A percentile compares a stretch with the other conserved stretches of the same genome.
phyloP scores from a whole-genome alignment of 257 asterid species.

The Echites panduratus region DNA sequence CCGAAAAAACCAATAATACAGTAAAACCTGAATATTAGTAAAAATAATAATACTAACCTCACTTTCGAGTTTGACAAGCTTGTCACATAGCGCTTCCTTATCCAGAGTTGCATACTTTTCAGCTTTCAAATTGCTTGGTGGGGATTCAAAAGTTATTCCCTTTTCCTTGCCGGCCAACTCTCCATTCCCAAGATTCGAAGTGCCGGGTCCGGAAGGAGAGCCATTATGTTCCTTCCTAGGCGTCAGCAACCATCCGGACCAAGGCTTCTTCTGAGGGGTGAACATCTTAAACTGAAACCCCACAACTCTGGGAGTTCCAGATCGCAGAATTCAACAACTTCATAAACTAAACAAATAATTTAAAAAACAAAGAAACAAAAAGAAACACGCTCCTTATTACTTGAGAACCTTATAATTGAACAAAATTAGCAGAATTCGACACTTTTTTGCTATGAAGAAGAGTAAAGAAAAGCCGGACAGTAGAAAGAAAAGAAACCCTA shows the following conservation, averaged over 20 bases:
- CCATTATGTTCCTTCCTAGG: constrained; percentile 55
- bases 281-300: constrained; percentile 38
- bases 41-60: constrained; percentile 73
- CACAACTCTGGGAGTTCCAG: constrained; percentile 18
- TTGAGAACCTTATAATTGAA: not conserved
- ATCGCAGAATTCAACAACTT: constrained; percentile 36
- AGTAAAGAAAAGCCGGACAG: not conserved
- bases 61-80: constrained; percentile 55
- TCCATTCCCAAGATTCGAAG: constrained; percentile 36
- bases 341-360: constrained; percentile 11
- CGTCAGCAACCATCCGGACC: constrained; percentile 51
- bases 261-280: constrained; percentile 61
- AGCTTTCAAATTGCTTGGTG: constrained; percentile 10
- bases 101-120: constrained; percentile 44
- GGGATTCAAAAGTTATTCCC: constrained; percentile 27
- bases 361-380: not conserved
- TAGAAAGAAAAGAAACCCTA: constrained; percentile 25
- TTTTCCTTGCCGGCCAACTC: constrained; percentile 44
- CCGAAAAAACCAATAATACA: constrained; percentile 5
- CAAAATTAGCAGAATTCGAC: not conserved
- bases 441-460: not conserved
- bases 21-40: not conserved
- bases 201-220: constrained; percentile 38
- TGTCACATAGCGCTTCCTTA: constrained; percentile 43
- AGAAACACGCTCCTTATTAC: constrained; percentile 2